Base-by-base conservation (phyloP, 257 asterid species). In the Anisodus tanguticus region DNA sequence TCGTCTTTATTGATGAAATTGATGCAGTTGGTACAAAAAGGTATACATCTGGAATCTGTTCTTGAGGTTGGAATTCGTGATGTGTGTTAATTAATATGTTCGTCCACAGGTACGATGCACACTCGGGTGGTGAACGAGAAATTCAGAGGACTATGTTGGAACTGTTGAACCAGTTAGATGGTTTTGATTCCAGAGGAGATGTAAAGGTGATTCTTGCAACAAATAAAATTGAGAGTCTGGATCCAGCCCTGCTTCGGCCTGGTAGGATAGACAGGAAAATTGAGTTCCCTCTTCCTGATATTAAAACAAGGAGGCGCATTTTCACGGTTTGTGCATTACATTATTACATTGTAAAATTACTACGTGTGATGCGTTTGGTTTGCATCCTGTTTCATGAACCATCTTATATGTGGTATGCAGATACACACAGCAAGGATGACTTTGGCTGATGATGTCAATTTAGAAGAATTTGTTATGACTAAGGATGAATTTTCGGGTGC, bases 91-190 rank as follows among this genome's bases (percentile, higher is more conserved):
- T 11, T 62, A 53, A 85, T 83, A 74, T 12, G 85, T 45, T 82
- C 57, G 2, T 83, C 51, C 69, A 12, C 85, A 95, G 98, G 92
- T 94, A 95, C 63, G 99, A 95, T 63, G 98, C 99, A 35, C 98
- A 95, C 90, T 95, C 98, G 1, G 99, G 99, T 22, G 99, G 99
- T 85, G 99, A 95, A 85, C 96, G 99, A 84, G 99, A 95, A 86
- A 95, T 95, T 84, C 98, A 95, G 94, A 92, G 98, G 90, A 95
- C 98, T 55, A 95, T 95, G 98, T 85, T 95, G 90, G 98, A 95
- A 81, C 87, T 95, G 86, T 92, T 95, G 89, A 95, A 95, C 85
- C 98, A 95, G 89, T 87, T 95, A 9, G 98, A 95, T 86, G 98
- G 98, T 67, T 95, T 95, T 89, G 98, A 95, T 89, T 95, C 98